These are phyloP conservation scores for Pseudogymnoascus sp. DNA, from an alignment of 2,329 filamentous ascomycete species.

Conservation along the genomic window DNA sequence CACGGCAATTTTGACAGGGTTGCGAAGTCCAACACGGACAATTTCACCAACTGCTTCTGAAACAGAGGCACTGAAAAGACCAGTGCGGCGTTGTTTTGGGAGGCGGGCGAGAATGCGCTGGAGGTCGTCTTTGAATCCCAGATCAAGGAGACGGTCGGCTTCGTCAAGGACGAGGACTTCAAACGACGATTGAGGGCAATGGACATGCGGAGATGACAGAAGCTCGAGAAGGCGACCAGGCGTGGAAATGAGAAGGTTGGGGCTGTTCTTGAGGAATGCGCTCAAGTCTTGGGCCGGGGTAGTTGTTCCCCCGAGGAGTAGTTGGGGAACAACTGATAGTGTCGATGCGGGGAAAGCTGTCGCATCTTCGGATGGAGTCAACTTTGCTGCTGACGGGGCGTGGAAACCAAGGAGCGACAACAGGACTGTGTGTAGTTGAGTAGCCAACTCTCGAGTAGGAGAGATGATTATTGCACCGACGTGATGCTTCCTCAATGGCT, in stretches of 20 bases:
- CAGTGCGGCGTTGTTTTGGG: slow-evolving; percentile 88
- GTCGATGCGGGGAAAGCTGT: slow-evolving; percentile 39
- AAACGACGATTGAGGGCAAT: slow-evolving; percentile 81
- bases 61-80: slow-evolving; percentile 91
- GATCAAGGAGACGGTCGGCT: slow-evolving; percentile 82
- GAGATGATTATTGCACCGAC: slow-evolving; percentile 87
- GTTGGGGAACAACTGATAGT: slow-evolving; percentile 68
- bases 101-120: slow-evolving; percentile 76
- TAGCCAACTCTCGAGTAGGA: slow-evolving; percentile 85
- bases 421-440: slow-evolving; percentile 81
- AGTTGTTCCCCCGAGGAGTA: slow-evolving; percentile 77
- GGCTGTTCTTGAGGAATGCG: slow-evolving; percentile 72
- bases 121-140: slow-evolving; percentile 88
- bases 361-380: slow-evolving; percentile 49
- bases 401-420: slow-evolving; percentile 75
- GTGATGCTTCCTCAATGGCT: slow-evolving; percentile 82
- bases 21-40: slow-evolving; percentile 82
- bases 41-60: slow-evolving; percentile 91
- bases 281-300: slow-evolving; percentile 79
- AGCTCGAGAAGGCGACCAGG: slow-evolving; percentile 86
- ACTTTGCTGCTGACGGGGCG: slow-evolving; percentile 61
- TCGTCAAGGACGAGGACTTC: slow-evolving; percentile 91
- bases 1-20: slow-evolving; percentile 90
- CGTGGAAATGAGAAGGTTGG: slow-evolving; percentile 84
- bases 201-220: slow-evolving; percentile 76